Conservation (phyloP, 2,329 filamentous ascomycete species). For the Aspergillus felis region DNA sequence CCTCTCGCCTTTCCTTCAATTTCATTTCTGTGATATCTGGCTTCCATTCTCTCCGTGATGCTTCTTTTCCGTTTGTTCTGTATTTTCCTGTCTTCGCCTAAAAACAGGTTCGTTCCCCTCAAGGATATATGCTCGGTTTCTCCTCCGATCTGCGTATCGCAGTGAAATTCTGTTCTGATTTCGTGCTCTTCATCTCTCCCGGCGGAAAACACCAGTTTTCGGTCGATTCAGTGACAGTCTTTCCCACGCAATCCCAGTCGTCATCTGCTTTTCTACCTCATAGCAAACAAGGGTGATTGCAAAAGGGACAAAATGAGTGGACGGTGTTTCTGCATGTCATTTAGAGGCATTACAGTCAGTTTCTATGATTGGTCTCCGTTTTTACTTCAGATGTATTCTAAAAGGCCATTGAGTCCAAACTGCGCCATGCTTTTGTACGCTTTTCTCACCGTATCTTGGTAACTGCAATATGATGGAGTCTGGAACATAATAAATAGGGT, state of each 20-base stretch:
- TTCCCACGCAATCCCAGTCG: neutral
- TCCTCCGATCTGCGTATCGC: neutral
- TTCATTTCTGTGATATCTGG: neutral
- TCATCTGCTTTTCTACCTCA: neutral
- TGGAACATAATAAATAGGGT: neutral
- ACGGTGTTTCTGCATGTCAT: neutral
- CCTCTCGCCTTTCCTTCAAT: neutral
- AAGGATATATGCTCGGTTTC: neutral
- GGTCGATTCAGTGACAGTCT: neutral
- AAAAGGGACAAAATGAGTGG: neutral
- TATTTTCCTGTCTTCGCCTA: neutral
- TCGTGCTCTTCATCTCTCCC: neutral
- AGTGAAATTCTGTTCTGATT: neutral
- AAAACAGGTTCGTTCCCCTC: neutral
- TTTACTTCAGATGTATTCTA: neutral
- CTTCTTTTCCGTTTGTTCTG: slow-evolving; percentile 1
- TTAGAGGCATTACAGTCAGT: neutral
- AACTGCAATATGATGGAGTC: neutral
- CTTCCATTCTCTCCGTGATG: neutral
- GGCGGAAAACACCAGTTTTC: neutral
- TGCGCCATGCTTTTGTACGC: neutral
- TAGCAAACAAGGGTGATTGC: neutral
- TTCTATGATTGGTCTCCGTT: neutral
- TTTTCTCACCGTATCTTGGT: neutral
- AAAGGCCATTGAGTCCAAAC: neutral